A percentile compares a stretch with the other conserved stretches of the same genome.
These are phyloP conservation scores for Backusella psychrophila DNA, from an alignment of 192 early-diverging fungal species.

Conservation along the genomic window DNA sequence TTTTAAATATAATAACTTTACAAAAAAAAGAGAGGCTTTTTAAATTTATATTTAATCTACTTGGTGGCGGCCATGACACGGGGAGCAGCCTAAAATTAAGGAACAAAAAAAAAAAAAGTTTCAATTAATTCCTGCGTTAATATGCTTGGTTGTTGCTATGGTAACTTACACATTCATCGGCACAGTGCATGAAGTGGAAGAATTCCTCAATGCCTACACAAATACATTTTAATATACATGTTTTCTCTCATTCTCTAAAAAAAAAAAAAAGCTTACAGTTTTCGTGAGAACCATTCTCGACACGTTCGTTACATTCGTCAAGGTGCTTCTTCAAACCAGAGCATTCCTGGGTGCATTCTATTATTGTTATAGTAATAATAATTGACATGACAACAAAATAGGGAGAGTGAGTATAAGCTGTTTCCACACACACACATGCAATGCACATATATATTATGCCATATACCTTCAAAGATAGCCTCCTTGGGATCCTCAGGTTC, in stretches of 20 bases:
- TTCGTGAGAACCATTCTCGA: slow-evolving; percentile 71
- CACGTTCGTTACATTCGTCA: slow-evolving; percentile 75
- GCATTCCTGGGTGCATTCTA: slow-evolving; percentile 69
- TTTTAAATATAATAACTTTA: slow-evolving; percentile 7
- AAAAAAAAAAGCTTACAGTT: slow-evolving; percentile 48
- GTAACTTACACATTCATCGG: slow-evolving; percentile 75
- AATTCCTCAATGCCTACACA: slow-evolving; percentile 65
- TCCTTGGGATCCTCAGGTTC: slow-evolving; percentile 62
- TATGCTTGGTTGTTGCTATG: neutral
- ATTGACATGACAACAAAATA: neutral
- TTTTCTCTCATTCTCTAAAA: neutral
- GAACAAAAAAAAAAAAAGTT: neutral
- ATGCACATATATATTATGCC: neutral
- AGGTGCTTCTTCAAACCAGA: slow-evolving; percentile 71
- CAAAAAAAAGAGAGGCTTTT: slow-evolving; percentile 5
- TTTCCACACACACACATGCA: neutral
- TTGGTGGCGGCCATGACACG: slow-evolving; percentile 60
- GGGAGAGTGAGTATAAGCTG: slow-evolving; percentile 6
- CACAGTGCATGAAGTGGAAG: slow-evolving; percentile 81
- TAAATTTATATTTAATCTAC: slow-evolving; percentile 33
- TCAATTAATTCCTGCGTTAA: neutral
- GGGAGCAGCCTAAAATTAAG: slow-evolving; percentile 47
- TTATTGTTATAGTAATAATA: neutral
- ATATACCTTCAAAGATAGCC: slow-evolving; percentile 54
- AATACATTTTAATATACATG: neutral